Evolutionary conservation across 1,284 basidiomycete genomes (phyloP).

Genomic region (Sparassis latifolia): DNA sequence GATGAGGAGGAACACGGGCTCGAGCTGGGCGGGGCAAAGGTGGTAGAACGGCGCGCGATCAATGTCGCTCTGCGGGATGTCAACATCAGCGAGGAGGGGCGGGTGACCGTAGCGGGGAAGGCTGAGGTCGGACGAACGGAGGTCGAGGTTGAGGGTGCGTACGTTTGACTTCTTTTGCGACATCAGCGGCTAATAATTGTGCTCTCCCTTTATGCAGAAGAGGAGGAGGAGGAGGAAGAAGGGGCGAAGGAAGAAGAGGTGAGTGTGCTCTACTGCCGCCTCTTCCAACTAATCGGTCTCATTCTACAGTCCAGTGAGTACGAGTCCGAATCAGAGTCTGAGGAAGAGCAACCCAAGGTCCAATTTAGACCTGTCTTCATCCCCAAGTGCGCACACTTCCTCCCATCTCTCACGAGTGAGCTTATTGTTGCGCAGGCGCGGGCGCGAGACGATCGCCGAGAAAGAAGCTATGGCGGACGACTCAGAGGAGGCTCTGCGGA

Average conservation of each 20-base stretch:
- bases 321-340: conserved; percentile 67
- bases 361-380: conserved; percentile 86
- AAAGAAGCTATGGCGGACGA: conserved; percentile 60
- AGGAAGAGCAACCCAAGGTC: conserved; percentile 52
- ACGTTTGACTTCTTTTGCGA: conserved; percentile 12
- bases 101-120: conserved; percentile 68
- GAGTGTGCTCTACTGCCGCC: conserved; percentile 11
- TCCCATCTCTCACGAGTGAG: not conserved
- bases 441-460: conserved; percentile 60
- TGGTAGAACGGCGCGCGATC: conserved; percentile 44
- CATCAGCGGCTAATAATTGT: not conserved
- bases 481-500: conserved; percentile 58
- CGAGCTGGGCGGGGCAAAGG: conserved; percentile 26
- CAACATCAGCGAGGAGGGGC: conserved; percentile 69
- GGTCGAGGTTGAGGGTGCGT: conserved; percentile 38
- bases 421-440: conserved; percentile 44
- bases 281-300: conserved; percentile 13
- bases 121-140: conserved; percentile 68
- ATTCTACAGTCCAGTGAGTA: conserved; percentile 63
- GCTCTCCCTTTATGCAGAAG: conserved; percentile 1
- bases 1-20: conserved; percentile 44
- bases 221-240: conserved; percentile 37
- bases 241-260: conserved; percentile 43
- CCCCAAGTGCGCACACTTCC: conserved; percentile 60
- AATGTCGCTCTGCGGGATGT: conserved; percentile 71